Conservation (phyloP, 2,329 filamentous ascomycete species). For the Aspergillus pseudoviridinutans region DNA sequence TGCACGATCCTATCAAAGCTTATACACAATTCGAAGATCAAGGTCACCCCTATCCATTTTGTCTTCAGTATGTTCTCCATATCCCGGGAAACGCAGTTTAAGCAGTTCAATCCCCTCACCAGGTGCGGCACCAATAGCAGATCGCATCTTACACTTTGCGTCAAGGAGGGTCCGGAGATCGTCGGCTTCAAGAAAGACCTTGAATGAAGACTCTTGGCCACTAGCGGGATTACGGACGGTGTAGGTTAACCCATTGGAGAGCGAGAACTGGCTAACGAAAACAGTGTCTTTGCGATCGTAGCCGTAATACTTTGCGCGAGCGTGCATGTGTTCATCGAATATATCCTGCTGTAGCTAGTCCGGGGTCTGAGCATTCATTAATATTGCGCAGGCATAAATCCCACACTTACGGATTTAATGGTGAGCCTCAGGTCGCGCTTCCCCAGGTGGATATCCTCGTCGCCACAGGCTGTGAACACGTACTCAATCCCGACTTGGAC, state of each 20-base stretch:
- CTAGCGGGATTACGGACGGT: background rate
- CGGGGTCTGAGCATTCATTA: too few relatives aligned
- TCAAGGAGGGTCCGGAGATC: too few relatives aligned
- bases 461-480: constrained; percentile 13
- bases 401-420: constrained; percentile 11
- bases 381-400: too few relatives aligned
- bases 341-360: constrained; percentile 9
- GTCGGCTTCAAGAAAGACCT: too few relatives aligned
- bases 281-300: constrained; percentile 9
- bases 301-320: constrained; percentile 13
- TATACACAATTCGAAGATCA: background rate
- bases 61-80: background rate
- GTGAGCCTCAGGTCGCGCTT: constrained; percentile 13
- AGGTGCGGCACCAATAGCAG: background rate
- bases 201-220: too few relatives aligned
- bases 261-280: background rate
- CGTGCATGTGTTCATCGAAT: constrained; percentile 8
- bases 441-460: constrained; percentile 4
- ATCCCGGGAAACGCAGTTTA: background rate
- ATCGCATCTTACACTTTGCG: too few relatives aligned
- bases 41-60: background rate
- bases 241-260: background rate
- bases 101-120: background rate
- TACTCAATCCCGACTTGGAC: constrained; percentile 13
- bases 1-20: background rate